Conservation (phyloP, 2,329 filamentous ascomycete genomes). For the Fonsecaea pedrosoi region DNA sequence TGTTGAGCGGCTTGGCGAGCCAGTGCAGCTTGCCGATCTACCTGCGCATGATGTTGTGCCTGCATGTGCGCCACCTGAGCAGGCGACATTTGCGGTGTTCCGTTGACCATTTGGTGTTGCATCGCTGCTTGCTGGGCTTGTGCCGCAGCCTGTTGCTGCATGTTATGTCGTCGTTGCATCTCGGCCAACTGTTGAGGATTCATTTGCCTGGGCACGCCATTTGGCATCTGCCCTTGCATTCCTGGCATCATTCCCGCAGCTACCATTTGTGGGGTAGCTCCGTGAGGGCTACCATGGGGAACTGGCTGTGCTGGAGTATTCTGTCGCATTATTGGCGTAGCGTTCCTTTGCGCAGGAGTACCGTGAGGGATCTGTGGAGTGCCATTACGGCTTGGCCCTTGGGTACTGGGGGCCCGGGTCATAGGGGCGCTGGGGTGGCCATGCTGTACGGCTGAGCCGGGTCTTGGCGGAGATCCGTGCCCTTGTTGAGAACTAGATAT, state of each 20-base stretch:
- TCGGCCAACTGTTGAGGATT: constrained; percentile 53
- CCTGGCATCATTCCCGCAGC: constrained; percentile 50
- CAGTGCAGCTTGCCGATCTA: constrained; percentile 41
- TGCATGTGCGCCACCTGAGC: constrained; percentile 40
- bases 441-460: constrained; percentile 56
- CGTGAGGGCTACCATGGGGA: constrained; percentile 54
- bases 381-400: constrained; percentile 54
- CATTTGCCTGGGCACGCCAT: constrained; percentile 45
- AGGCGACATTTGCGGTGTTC: constrained; percentile 45
- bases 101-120: constrained; percentile 47
- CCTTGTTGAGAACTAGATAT: constrained; percentile 54
- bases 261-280: constrained; percentile 54
- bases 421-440: constrained; percentile 55
- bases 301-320: constrained; percentile 56
- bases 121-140: constrained; percentile 47
- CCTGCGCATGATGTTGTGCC: constrained; percentile 40
- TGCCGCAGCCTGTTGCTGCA: constrained; percentile 49
- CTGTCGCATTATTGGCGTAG: constrained; percentile 57
- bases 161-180: constrained; percentile 50
- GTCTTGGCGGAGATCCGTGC: constrained; percentile 54
- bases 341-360: constrained; percentile 55
- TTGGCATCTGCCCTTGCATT: constrained; percentile 51
- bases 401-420: constrained; percentile 53
- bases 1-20: constrained; percentile 44
- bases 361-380: constrained; percentile 57